Base-by-base conservation (phyloP, 257 asterid genomes). In the Dorcoceras hygrometricum region DNA sequence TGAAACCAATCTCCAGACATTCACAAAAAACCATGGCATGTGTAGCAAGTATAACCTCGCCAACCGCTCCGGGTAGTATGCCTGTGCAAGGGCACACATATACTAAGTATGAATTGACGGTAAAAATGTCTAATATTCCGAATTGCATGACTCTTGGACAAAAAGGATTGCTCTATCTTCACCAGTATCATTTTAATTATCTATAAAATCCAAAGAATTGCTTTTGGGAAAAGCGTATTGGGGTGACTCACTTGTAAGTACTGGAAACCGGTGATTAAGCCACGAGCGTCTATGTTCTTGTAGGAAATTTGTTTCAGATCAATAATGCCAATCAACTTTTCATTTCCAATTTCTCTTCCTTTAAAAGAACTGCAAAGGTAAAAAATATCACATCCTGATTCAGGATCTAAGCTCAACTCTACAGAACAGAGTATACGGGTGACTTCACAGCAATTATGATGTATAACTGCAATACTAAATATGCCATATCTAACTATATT, bases 51-150 rank as follows among this genome's bases (percentile, higher is more conserved):
- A 90, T 16, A 73, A 75, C 84, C 82, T 72, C 67, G 86, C 85
- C 58, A 88, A 76, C 57, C 97, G 87, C 73, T 88, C 95, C 0
- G 97, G 95, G 74, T 90, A 90, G 59, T 88, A 90, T 23, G 86
- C 81, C 97, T 86, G 67, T 7, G 27, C 18, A 23, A 8, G 31
- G 26, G 16, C 8, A 50, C 46, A 64, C 25, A 8, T 19, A 23
- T n/a, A 8, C 46, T 5, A 57, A 16, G 24, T 63, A 5, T 31
- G 16, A 43, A 43, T 5, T n/a, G 4, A 23, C 18, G 24, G 1
- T 23, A 20, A 18, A 63, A 27, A 43, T 16, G 16, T 12, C 58
- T 14, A 14, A 34, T 23, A 34, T 12, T 32, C 24, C n/a, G 18
- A 22, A 28, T 19, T n/a, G 18, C n/a, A 27, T 1, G 61, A 24